A percentile compares a stretch with the other conserved stretches of the same genome.
Evolutionary conservation across 2,329 filamentous ascomycete species (phyloP).

Genomic region (Xylaria digitata): DNA sequence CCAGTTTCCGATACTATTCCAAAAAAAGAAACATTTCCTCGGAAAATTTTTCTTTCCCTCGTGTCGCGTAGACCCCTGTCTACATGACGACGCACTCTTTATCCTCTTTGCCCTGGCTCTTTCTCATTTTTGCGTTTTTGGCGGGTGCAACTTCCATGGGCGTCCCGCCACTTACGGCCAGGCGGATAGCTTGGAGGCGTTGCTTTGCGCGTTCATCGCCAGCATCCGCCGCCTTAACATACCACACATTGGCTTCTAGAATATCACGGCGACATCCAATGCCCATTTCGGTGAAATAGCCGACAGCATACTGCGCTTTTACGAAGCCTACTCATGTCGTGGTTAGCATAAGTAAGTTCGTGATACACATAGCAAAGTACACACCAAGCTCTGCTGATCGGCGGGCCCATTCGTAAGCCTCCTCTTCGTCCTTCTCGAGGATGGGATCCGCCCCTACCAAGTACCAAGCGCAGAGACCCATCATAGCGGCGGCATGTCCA

Average conservation of each 20-base stretch:
- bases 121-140: conserved; percentile 63
- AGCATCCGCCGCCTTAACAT: conserved; percentile 92
- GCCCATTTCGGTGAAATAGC: conserved; percentile 98
- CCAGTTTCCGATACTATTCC: conserved; percentile 32
- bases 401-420: conserved; percentile 96
- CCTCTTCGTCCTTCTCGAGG: conserved; percentile 92
- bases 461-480: conserved; percentile 99
- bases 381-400: conserved; percentile 86
- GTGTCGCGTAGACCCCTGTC: conserved; percentile 40
- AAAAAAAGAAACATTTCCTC: conserved; percentile 9
- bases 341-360: conserved; percentile 35
- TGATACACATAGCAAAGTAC: conserved; percentile 49
- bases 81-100: conserved; percentile 71
- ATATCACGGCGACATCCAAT: conserved; percentile 94
- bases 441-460: conserved; percentile 94
- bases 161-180: conserved; percentile 73
- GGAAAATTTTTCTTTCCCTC: conserved; percentile 9
- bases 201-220: conserved; percentile 92
- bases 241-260: conserved; percentile 98
- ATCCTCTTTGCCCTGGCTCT: conserved; percentile 55
- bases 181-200: conserved; percentile 85
- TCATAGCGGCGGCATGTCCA: conserved; percentile 89
- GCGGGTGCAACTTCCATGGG: conserved; percentile 68
- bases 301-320: conserved; percentile 91
- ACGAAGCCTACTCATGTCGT: conserved; percentile 63